Conservation (phyloP, 1,284 basidiomycete genomes). For the Pyrrhoderma noxium region DNA sequence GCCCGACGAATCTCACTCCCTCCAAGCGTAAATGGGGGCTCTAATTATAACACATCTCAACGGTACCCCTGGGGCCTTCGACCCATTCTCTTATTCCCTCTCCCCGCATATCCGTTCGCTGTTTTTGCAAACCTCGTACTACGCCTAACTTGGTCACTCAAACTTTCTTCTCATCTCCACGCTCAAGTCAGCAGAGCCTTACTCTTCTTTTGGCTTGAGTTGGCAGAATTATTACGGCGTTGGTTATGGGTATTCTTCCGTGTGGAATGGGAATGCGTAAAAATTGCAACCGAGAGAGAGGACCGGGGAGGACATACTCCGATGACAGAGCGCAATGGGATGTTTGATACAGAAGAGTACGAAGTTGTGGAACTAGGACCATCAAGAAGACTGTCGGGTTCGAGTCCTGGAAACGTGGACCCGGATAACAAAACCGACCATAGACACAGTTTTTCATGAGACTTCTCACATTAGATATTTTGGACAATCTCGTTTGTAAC, state of each 20-base stretch:
- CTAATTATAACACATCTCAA: background rate
- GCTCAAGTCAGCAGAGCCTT: conserved; percentile 67
- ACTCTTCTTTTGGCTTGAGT: conserved; percentile 86
- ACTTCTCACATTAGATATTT: no score
- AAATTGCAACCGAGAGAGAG: conserved; percentile 28
- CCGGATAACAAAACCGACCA: no score
- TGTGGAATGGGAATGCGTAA: conserved; percentile 91
- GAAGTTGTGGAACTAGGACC: background rate
- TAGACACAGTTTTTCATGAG: no score
- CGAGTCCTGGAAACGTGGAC: no score
- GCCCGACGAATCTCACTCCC: background rate
- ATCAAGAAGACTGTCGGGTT: no score
- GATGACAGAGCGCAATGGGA: background rate
- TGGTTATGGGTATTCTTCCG: conserved; percentile 98
- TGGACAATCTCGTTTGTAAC: no score
- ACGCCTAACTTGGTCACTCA: conserved; percentile 92
- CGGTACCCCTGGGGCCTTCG: conserved; percentile 66
- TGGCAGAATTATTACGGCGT: conserved; percentile 81
- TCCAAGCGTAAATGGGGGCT: background rate
- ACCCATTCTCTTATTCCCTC: conserved; percentile 63
- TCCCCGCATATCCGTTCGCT: conserved; percentile 81
- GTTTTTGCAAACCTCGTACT: conserved; percentile 84
- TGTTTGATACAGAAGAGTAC: conserved; percentile 7
- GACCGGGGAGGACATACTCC: background rate
- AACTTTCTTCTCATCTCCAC: conserved; percentile 85